These are phyloP conservation scores for Chromera velia DNA, from an alignment of 73 alveolate species.

Conservation along the genomic window DNA sequence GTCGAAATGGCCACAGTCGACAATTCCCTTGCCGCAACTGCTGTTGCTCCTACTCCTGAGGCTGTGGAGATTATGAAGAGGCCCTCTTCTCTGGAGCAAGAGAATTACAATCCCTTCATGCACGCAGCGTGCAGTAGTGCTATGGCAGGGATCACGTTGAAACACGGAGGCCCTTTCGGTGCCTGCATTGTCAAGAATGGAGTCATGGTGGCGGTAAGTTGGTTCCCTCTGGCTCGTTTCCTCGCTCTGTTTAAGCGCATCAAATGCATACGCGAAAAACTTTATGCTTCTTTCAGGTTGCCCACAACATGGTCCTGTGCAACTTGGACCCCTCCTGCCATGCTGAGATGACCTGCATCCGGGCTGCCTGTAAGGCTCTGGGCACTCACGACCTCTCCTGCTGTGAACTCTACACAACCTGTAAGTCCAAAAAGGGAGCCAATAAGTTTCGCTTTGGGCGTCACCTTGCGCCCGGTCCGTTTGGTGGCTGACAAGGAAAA, in stretches of 20 bases:
- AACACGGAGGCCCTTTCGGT: conserved; percentile 20
- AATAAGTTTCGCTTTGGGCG: background rate
- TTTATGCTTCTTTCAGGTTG: background rate
- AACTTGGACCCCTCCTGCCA: conserved; percentile 39
- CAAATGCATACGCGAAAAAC: background rate
- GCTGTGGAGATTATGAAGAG: no score
- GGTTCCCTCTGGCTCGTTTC: background rate
- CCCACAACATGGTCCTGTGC: conserved; percentile 36
- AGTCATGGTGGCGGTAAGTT: background rate
- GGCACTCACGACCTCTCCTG: conserved; percentile 32
- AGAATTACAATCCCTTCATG: background rate
- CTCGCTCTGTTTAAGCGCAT: background rate
- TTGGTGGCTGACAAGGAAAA: background rate
- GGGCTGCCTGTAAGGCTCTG: conserved; percentile 38
- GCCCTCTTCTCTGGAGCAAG: no score
- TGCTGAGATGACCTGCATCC: conserved; percentile 43
- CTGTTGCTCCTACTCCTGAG: no score
- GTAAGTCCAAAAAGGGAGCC: background rate
- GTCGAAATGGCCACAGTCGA: no score
- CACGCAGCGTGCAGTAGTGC: background rate
- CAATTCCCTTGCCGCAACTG: no score
- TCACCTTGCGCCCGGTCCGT: background rate
- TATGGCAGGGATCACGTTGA: background rate
- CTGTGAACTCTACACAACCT: conserved; percentile 42
- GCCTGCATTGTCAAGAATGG: conserved; percentile 37